Base-by-base conservation (phyloP, 257 asterid genomes). In the Penstemon newberryi region DNA sequence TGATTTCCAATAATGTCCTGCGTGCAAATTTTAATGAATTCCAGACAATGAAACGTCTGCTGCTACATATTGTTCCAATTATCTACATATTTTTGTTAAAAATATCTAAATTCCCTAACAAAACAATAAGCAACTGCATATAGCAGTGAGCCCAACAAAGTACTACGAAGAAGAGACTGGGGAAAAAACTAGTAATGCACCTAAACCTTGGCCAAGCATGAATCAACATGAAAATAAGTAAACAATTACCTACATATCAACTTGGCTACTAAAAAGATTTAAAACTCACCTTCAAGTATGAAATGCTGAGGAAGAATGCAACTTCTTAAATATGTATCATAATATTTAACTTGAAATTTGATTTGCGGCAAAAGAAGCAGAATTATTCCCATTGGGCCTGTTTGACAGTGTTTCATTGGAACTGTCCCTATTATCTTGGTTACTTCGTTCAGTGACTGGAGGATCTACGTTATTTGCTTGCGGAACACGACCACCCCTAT, bases 271-370 rank as follows among this genome's bases (percentile, higher is more conserved):
- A 56, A 56, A 74, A 49, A 70, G 65, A 55, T 45, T 19, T 40
- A 69, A 40, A 76, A 78, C 91, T 56, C 66, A 86, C 94, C 89
- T 84, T 73, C 91, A 78, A 86, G 79, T 77, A 88, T 88, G 92
- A 86, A 71, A 78, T 77, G 88, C 78, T 67, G 86, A 82, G 84
- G 87, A 77, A 51, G 81, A 77, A 75, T 67, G 72, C 56, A 66
- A 60, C 70, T 45, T 71, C 67, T 72, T 64, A 63, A 69, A 67
- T 71, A 65, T 56, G 33, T 56, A 71, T 56, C 41, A 44, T 65
- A 70, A 64, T 56, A 63, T 69, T 76, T 77, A 80, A 67, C 67
- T 83, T 39, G 74, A 79, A 54, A 75, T 53, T 13, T 88, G 84
- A 45, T 79, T 76, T 69, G 91, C 74, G 69, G 91, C 76, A 60